Base-by-base conservation (phyloP, 768 basidiomycete species). In the Zangia roseola region DNA sequence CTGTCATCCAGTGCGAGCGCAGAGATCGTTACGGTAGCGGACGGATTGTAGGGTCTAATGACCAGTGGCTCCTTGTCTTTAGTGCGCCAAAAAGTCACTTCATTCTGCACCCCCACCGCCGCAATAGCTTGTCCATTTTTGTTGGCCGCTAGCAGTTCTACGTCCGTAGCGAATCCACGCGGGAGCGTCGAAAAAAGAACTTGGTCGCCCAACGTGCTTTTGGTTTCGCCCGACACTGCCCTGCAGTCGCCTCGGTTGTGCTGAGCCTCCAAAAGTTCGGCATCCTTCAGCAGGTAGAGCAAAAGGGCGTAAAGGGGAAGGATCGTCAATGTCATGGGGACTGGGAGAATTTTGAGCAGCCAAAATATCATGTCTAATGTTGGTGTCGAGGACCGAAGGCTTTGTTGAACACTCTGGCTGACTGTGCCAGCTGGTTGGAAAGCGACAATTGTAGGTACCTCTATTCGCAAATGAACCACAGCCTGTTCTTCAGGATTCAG, bases 251-350 rank as follows among this genome's bases (percentile, higher is more conserved):
- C 71, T 26, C 81, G 77, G 61, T 86, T 77, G 34, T 86, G 77
- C 59, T 94, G 91, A 3, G 90, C 88, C 59, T 94, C 94, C 30
- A 97, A 76, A 1, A 94, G 79, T 50, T 99, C 94, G 0, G 91
- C 83, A 55, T 95, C 86, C 71, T 94, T 95, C 52, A 97, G 73
- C 2, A 99, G 76, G 63, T 94, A 94, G 10, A 91, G 74, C 8
- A 95, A 73, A 10, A 98, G 69, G 8, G 79, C 76, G 64, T 88
- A 97, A 10, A 98, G 74, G 4, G 79, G 67, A 21, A 77, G 70
- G 7, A 87, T 89, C 0, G 94, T 95, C 6, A 75, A 75, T 8
- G 82, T 79, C 62, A 97, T 94, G 0, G 95, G 95, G 1, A 94
- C 67, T 2, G 91, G 72, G 65, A 97, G 82, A 53, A 94, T 87